Conservation (phyloP, 495 filamentous ascomycete genomes). For the Podospora fimiseda region DNA sequence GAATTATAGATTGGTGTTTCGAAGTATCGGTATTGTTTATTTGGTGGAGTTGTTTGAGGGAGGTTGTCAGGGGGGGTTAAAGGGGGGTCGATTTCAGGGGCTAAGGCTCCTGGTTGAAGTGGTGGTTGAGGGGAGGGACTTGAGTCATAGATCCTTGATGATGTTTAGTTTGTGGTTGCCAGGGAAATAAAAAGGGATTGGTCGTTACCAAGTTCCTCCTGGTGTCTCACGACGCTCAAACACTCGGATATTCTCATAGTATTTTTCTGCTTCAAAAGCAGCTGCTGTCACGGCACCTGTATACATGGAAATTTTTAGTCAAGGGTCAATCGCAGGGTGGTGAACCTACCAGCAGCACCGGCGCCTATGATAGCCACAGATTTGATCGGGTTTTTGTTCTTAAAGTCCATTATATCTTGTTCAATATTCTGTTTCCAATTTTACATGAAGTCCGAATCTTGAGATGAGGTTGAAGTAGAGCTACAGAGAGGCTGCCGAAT, state of each 20-base stretch:
- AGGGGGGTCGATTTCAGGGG: slow-evolving; percentile 37
- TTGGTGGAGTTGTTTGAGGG: slow-evolving; percentile 31
- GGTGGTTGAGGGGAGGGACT: slow-evolving; percentile 24
- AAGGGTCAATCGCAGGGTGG: too few relatives aligned
- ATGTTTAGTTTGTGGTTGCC: not conserved
- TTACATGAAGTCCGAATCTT: not conserved
- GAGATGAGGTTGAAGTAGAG: not conserved
- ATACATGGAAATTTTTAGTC: slow-evolving; percentile 1
- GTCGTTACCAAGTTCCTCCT: slow-evolving; percentile 43
- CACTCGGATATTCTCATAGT: slow-evolving; percentile 42
- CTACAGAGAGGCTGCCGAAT: not conserved
- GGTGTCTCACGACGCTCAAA: slow-evolving; percentile 42
- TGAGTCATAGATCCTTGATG: slow-evolving; percentile 41
- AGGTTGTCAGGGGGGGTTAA: slow-evolving; percentile 35
- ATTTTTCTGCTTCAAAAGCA: slow-evolving; percentile 42
- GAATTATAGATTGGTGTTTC: slow-evolving; percentile 42
- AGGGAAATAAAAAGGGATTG: not conserved
- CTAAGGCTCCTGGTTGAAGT: slow-evolving; percentile 34
- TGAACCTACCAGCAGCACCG: slow-evolving; percentile 43
- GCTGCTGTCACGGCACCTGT: slow-evolving; percentile 40
- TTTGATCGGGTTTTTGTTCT: slow-evolving; percentile 23
- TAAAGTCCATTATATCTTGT: not conserved
- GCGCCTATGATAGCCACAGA: slow-evolving; percentile 49
- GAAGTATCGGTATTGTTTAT: slow-evolving; percentile 35
- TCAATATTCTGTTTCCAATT: not conserved